Base-by-base conservation (phyloP, 2,329 filamentous ascomycete genomes). In the Alternaria metachromatica region DNA sequence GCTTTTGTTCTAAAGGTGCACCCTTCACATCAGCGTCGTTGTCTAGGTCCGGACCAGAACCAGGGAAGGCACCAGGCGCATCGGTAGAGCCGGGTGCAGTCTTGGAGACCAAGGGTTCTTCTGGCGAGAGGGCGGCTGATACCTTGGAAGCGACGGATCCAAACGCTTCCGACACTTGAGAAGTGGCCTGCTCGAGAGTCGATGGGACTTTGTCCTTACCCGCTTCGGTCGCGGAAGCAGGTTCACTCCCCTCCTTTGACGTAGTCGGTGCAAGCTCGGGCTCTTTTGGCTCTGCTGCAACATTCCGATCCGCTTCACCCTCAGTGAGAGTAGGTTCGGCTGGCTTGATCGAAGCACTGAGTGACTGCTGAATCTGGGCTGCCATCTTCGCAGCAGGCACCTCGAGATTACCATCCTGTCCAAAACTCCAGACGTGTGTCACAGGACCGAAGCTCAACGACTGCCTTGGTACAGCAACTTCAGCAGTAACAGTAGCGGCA, bases 401-500 rank as follows among this genome's bases (percentile, higher is more conserved):
- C 53, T 77, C 73, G 6, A 80, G 60, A 18, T 58, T 66, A 7
- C 78, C 78, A 57, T 77, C 75, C 43, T 77, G 74, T 28, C 72
- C 74, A 50, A 81, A 78, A 12, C 72, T 73, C 75, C 76, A 81
- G 15, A 81, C 68, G 5, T 75, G 76, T 28, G 67, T 76, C 6
- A 76, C 72, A 23, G 69, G 64, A 5, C 68, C 72, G 41, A 80
- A 63, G 2, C 67, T 65, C 9, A 80, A 63, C 33, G 69, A 73
- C 20, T 68, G 69, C 41, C 41, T 65, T 6, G 75, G 66, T 6
- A 69, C 71, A 11, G 72, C 74, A 48, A 71, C 71, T 82, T 45
- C 85, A 84, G 66, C 67, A 26, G 72, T 72, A 78, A 76, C 69
- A 9, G 76, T 76, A 9, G 78, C 75, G 4, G 78, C 74, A 64